phyloP scores from a whole-genome alignment of 805 yeast genomes.

The Monosporozyma yasuniensis region DNA sequence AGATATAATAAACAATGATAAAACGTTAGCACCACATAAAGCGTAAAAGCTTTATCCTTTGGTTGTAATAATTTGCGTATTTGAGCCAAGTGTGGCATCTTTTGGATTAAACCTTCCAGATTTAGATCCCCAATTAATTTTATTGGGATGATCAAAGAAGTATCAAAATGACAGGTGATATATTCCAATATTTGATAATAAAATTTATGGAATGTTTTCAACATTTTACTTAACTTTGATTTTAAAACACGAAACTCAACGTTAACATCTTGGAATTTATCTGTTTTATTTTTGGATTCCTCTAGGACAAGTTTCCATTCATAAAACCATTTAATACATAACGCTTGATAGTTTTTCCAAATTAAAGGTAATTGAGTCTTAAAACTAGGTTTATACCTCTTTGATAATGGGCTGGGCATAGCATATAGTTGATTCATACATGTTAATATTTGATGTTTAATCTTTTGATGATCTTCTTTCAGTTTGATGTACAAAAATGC shows the following conservation, averaged over 20 bases:
- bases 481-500: background rate
- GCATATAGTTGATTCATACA: background rate
- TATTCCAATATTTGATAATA: conserved; percentile 35
- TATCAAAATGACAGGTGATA: conserved; percentile 7
- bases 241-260: conserved; percentile 52
- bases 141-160: conserved; percentile 8
- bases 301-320: background rate
- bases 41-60: conserved; percentile 8
- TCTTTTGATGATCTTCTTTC: background rate
- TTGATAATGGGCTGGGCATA: background rate
- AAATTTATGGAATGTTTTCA: conserved; percentile 40
- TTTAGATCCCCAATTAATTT: conserved; percentile 8
- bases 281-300: background rate
- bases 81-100: background rate
- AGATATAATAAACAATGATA: conserved; percentile 34
- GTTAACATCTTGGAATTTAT: background rate
- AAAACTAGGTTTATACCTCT: background rate
- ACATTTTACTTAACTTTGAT: conserved; percentile 42
- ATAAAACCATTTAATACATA: background rate
- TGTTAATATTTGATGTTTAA: background rate
- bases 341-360: background rate
- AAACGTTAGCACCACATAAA: conserved; percentile 4
- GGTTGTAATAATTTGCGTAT: conserved; percentile 4
- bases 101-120: background rate
- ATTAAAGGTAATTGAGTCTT: background rate